Base-by-base conservation (phyloP, 495 filamentous ascomycete genomes). In the Choiromyces venosus region DNA sequence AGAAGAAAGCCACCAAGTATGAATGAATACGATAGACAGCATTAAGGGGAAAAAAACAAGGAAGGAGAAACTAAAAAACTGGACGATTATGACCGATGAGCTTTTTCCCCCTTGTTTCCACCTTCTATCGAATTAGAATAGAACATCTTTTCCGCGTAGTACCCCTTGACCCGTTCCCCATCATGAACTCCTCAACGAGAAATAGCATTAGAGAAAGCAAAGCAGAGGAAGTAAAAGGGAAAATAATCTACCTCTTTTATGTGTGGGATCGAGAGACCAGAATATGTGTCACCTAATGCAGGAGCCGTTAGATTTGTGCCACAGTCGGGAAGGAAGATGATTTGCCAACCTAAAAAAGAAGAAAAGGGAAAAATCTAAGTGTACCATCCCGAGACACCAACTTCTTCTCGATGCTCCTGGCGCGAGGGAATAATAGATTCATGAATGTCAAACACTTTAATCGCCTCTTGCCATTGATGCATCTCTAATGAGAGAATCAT, bases 361-460 rank as follows among this genome's bases (percentile, higher is more conserved):
- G 6, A 21, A 39, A 67, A 71, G 33, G 1, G 40, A 36, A 29
- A 40, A 4, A 52, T 46, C 70, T 80, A 80, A 37, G 74, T 70
- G 65, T 80, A 80, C 79, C 79, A 80, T 38, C 74, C 79, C 9
- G 74, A 80, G 19, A 78, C 66, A 52, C 78, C 73, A 38, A 76
- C 77, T 38, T 69, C 67, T 21, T 66, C 70, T 38, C 68, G 42
- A 39, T 80, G 71, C 42, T 80, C 76, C 42, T 87, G 82, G n/a
- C 95, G 87, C 78, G 94, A 90, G n/a, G 90, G 89, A 39, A 99
- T 98, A 78, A 97, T 89, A 18, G 89, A 85, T 69, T 93, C 84
- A 14, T 86, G 86, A 77, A 97, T 93, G 37, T 89, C 83, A 76
- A 93, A 97, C 0, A 85, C 86, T 4, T 90, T 82, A 42, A 94